Evolutionary conservation across 441 rosid genomes (phyloP).

Genomic region (Croton laevigatus): DNA sequence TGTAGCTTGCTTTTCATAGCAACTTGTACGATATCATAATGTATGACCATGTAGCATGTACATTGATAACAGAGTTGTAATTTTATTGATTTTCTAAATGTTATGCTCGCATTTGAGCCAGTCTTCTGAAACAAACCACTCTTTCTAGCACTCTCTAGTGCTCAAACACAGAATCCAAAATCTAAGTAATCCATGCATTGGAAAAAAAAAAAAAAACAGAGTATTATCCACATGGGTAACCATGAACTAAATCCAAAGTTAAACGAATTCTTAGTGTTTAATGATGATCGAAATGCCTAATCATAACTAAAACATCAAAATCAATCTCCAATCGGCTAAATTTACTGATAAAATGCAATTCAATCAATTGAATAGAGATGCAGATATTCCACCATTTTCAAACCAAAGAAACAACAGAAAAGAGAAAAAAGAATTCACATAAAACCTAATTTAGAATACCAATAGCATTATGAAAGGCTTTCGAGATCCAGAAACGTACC

Average conservation of each 20-base stretch:
- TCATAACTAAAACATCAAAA: not conserved
- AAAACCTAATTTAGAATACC: too few species aligned
- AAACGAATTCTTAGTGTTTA: not conserved
- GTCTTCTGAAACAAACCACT: constrained; percentile 24
- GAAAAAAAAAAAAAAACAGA: too few species aligned
- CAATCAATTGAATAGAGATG: not conserved
- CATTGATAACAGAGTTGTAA: constrained; percentile 29
- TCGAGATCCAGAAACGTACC: too few species aligned
- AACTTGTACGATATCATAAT: constrained; percentile 25
- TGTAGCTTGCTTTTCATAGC: constrained; percentile 22
- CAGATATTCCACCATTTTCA: not conserved
- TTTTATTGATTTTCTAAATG: constrained; percentile 14
- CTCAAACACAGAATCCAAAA: not conserved
- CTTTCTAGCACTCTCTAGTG: not conserved
- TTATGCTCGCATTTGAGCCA: constrained; percentile 46
- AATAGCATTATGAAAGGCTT: too few species aligned
- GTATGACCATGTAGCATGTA: constrained; percentile 27
- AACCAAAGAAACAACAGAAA: not conserved
- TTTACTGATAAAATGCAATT: not conserved
- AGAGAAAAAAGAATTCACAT: not conserved
- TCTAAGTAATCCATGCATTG: not conserved
- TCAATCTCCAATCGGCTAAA: not conserved
- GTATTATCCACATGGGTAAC: not conserved
- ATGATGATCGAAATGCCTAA: not conserved
- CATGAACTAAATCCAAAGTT: not conserved